These are phyloP conservation scores for Annulohypoxylon maeteangense DNA, from an alignment of 495 filamentous ascomycete genomes.

Conservation along the genomic window DNA sequence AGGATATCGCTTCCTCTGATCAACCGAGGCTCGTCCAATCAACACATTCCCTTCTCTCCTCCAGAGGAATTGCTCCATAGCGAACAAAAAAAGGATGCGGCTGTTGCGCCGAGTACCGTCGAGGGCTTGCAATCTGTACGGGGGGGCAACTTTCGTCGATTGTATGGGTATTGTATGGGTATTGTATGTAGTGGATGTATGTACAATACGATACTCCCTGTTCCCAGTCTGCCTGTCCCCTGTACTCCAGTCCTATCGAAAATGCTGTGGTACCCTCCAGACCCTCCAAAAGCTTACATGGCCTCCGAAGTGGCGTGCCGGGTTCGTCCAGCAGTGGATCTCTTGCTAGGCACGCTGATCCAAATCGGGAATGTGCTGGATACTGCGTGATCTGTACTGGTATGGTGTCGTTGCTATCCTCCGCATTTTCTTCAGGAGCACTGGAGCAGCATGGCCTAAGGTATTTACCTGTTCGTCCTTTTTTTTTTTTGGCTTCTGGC, in stretches of 20 bases:
- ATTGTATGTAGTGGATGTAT: background rate
- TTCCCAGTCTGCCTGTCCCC: background rate
- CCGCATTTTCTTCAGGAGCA: slow-evolving; percentile 42
- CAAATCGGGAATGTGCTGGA: slow-evolving; percentile 53
- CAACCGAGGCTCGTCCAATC: slow-evolving; percentile 32
- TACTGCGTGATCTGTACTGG: slow-evolving; percentile 43
- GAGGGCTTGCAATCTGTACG: slow-evolving; percentile 15
- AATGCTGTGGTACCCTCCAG: slow-evolving; percentile 42
- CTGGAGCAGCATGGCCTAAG: background rate
- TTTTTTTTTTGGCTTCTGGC: too few relatives aligned
- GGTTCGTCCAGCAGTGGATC: slow-evolving; percentile 49
- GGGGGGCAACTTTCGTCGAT: slow-evolving; percentile 14
- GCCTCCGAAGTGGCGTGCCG: slow-evolving; percentile 48
- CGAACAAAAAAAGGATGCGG: slow-evolving; percentile 38
- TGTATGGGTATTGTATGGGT: background rate
- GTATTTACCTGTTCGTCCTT: background rate
- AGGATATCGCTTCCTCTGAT: slow-evolving; percentile 36
- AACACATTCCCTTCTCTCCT: slow-evolving; percentile 3
- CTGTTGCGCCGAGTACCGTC: slow-evolving; percentile 39
- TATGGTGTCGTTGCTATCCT: slow-evolving; percentile 36
- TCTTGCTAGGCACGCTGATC: slow-evolving; percentile 46
- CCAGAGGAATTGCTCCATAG: slow-evolving; percentile 11
- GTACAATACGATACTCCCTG: slow-evolving; percentile 6
- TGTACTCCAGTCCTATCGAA: slow-evolving; percentile 44
- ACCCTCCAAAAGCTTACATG: slow-evolving; percentile 47